Conservation (phyloP, 2,329 filamentous ascomycete species). For the Epichloe bromicola region DNA sequence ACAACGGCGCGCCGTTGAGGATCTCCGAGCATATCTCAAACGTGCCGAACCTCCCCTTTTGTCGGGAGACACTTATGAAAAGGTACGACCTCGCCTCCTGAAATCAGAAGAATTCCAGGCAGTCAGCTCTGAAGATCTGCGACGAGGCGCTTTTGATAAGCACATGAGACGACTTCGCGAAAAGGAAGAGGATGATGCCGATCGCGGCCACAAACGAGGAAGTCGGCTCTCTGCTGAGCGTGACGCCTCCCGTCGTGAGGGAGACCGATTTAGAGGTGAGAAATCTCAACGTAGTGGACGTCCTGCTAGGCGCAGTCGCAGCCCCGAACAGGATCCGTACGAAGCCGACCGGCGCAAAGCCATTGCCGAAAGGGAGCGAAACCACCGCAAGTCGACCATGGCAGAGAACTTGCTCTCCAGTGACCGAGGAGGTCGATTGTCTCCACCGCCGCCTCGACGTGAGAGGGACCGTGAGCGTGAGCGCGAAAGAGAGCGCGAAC, state of each 20-base stretch:
- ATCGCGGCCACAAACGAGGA: constrained; percentile 47
- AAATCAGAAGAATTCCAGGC: constrained; percentile 75
- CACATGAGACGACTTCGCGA: constrained; percentile 82
- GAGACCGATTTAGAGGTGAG: constrained; percentile 46
- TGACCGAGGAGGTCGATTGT: constrained; percentile 35
- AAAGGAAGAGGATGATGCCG: constrained; percentile 74
- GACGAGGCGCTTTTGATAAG: constrained; percentile 80
- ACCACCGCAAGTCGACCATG: constrained; percentile 70
- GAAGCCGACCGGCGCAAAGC: constrained; percentile 91
- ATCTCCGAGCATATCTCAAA: constrained; percentile 75
- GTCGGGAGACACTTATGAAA: constrained; percentile 73
- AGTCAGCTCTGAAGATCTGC: constrained; percentile 69
- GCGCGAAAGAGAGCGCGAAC: constrained; percentile 22
- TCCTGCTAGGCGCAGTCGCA: constrained; percentile 57
- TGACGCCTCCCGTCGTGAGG: constrained; percentile 46
- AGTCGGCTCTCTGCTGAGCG: constrained; percentile 42
- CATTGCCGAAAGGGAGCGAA: constrained; percentile 84
- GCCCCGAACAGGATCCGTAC: constrained; percentile 86
- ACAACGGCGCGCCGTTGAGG: constrained; percentile 73
- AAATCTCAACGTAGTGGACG: constrained; percentile 48
- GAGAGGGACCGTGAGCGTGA: constrained; percentile 31
- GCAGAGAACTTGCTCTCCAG: constrained; percentile 47
- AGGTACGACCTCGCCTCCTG: constrained; percentile 66
- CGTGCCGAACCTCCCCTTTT: constrained; percentile 76
- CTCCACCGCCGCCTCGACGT: constrained; percentile 28